These are phyloP conservation scores for Thermothelomyces thermophilus DNA, from an alignment of 2,329 filamentous ascomycete genomes.

Conservation along the genomic window DNA sequence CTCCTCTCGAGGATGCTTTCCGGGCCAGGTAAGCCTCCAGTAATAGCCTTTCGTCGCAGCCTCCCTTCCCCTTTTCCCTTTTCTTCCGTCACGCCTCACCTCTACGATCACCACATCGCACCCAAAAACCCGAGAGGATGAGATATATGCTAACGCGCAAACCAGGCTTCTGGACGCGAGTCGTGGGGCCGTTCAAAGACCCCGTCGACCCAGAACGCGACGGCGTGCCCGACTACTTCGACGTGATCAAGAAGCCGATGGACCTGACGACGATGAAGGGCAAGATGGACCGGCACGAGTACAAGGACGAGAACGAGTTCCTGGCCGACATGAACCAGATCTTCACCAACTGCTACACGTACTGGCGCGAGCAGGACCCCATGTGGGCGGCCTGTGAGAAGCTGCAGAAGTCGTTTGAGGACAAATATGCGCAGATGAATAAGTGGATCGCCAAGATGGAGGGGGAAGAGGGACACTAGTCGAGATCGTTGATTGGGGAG, in stretches of 20 bases:
- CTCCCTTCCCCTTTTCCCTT: background rate
- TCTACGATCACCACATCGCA: too few relatives aligned
- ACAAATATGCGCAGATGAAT: conserved; percentile 47
- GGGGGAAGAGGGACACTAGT: conserved; percentile 32
- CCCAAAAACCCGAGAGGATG: background rate
- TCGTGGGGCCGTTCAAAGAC: conserved; percentile 55
- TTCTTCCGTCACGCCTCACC: too few relatives aligned
- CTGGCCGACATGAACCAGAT: conserved; percentile 53
- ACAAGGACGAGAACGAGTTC: conserved; percentile 48
- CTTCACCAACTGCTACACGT: conserved; percentile 58
- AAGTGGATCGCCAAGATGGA: conserved; percentile 54
- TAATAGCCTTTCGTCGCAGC: too few relatives aligned
- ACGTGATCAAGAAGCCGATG: conserved; percentile 56
- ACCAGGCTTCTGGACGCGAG: conserved; percentile 58
- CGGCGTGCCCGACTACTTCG: conserved; percentile 55
- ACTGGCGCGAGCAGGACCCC: conserved; percentile 50
- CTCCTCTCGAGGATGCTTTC: conserved; percentile 54
- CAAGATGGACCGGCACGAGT: conserved; percentile 51
- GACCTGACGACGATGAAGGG: conserved; percentile 53
- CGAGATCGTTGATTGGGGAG: too few relatives aligned
- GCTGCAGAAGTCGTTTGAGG: conserved; percentile 46
- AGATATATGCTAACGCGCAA: background rate
- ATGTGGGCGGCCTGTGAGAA: conserved; percentile 51
- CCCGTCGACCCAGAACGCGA: conserved; percentile 50
- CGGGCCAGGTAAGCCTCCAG: conserved; percentile 53